A percentile compares a stretch with the other conserved stretches of the same genome.
These are phyloP conservation scores for Rosa persica DNA, from an alignment of 306 rosid species.

Conservation along the genomic window DNA sequence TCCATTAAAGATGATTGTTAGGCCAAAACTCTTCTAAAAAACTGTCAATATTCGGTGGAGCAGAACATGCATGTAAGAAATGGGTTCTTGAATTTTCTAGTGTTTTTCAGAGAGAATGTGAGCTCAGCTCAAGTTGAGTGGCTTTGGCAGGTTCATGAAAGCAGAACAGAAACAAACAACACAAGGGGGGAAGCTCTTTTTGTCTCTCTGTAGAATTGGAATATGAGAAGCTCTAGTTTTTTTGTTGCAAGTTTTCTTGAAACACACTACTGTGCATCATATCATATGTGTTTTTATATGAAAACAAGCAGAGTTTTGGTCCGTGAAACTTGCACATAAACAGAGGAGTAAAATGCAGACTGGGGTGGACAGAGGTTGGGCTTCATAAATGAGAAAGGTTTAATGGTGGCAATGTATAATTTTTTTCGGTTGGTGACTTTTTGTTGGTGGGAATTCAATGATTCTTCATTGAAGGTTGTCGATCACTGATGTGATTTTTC, in stretches of 20 bases:
- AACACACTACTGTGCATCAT: neutral
- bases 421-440: conserved; percentile 49
- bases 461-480: conserved; percentile 40
- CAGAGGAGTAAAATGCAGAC: neutral
- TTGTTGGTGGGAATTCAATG: conserved; percentile 69
- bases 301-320: conserved; percentile 18
- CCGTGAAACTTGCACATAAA: neutral
- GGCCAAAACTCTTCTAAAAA: conserved; percentile 14
- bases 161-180: conserved; percentile 41
- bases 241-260: conserved; percentile 25
- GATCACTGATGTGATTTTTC: neutral
- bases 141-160: conserved; percentile 35
- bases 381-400: conserved; percentile 48
- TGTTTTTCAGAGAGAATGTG: conserved; percentile 44
- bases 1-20: conserved; percentile 12
- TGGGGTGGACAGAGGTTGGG: conserved; percentile 30
- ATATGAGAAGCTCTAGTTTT: conserved; percentile 36
- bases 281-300: neutral
- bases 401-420: conserved; percentile 23
- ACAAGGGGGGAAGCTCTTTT: conserved; percentile 35
- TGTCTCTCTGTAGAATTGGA: conserved; percentile 34
- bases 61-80: conserved; percentile 22
- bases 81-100: conserved; percentile 20
- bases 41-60: conserved; percentile 1
- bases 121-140: conserved; percentile 37